Conservation (phyloP, 768 basidiomycete species). For the Lentinula boryana region DNA sequence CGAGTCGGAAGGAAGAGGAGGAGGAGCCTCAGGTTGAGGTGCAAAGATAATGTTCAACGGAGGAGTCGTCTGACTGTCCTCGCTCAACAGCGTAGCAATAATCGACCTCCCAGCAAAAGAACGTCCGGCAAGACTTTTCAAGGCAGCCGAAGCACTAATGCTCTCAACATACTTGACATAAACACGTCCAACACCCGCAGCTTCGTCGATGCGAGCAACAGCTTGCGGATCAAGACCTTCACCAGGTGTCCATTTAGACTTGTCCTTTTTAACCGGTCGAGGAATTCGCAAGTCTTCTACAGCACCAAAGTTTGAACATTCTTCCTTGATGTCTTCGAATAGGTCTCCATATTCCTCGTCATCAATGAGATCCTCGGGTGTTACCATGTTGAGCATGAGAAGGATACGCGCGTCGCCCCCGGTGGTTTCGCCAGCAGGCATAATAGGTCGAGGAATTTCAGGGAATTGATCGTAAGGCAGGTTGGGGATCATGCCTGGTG, state of each 20-base stretch:
- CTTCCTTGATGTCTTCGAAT: slow-evolving; percentile 90
- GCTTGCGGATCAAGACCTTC: slow-evolving; percentile 60
- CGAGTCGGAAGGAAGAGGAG: neutral
- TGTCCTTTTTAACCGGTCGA: slow-evolving; percentile 82
- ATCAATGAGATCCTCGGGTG: slow-evolving; percentile 81
- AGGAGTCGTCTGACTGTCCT: slow-evolving; percentile 82
- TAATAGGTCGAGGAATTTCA: slow-evolving; percentile 80
- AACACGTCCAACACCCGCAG: slow-evolving; percentile 89
- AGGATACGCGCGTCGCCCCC: slow-evolving; percentile 71
- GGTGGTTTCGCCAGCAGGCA: slow-evolving; percentile 73
- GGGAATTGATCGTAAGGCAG: slow-evolving; percentile 78
- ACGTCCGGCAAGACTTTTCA: slow-evolving; percentile 85
- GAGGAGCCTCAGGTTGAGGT: slow-evolving; percentile 37
- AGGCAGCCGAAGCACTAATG: slow-evolving; percentile 58
- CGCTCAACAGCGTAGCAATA: slow-evolving; percentile 76
- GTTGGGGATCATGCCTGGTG: slow-evolving; percentile 56
- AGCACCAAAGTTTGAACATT: slow-evolving; percentile 73
- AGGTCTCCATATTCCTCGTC: slow-evolving; percentile 94
- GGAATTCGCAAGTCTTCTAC: slow-evolving; percentile 88
- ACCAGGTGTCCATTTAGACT: slow-evolving; percentile 66
- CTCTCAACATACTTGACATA: slow-evolving; percentile 81
- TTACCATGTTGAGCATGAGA: slow-evolving; percentile 99
- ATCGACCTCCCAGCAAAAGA: slow-evolving; percentile 85
- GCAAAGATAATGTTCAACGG: slow-evolving; percentile 80
- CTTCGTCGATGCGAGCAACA: slow-evolving; percentile 75